Base-by-base conservation (phyloP, 2,329 filamentous ascomycete genomes). In the Alternaria atra region DNA sequence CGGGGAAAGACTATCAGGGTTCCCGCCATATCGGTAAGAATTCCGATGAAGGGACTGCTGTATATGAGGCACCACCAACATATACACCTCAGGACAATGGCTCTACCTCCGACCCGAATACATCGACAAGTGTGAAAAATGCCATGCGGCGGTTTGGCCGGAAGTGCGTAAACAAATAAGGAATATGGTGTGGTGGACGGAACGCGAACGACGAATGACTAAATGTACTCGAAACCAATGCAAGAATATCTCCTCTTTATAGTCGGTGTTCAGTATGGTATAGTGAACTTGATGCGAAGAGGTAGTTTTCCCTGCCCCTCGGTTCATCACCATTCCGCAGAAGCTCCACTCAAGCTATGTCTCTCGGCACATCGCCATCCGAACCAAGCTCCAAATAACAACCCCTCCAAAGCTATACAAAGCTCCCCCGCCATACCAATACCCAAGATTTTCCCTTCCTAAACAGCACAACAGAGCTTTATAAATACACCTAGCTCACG, bases 131-230 rank as follows among this genome's bases (percentile, higher is more conserved):
- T 34, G 29, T 30, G 30, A 46, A 44, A 37, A 43, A 70, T 89
- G 87, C 64, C 91, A 94, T 73, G 88, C 87, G 6, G 84, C 84
- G 5, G 90, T 93, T 1, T 94, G 91, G 91, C 91, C 91, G 7
- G 90, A 91, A 69, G 91, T 94, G 1, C 80, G 92, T 37, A 84
- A 87, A 76, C 90, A 93, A 80, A 93, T 94, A 15, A 23, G 37
- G 35, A 23, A 42, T 30, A 52, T 39, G 29, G 25, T 13, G 25
- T 44, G 30, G 51, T 50, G 27, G 35, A 48, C 39, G 46, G 17
- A 34, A 27, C 6, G 30, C 25, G 42, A 37, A 59, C n/a, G 51
- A 59, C 17, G 29, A 40, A 54, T 43, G 50, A 35, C 29, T n/a
- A 54, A 20, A 23, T 48, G 42, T 54, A 48, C 20, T 44, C 30